Evolutionary conservation across 176 grass and related monocot species (phyloP), one percentile per base, ranked within the genome.

Genomic region (Carex myosuroides): DNA sequence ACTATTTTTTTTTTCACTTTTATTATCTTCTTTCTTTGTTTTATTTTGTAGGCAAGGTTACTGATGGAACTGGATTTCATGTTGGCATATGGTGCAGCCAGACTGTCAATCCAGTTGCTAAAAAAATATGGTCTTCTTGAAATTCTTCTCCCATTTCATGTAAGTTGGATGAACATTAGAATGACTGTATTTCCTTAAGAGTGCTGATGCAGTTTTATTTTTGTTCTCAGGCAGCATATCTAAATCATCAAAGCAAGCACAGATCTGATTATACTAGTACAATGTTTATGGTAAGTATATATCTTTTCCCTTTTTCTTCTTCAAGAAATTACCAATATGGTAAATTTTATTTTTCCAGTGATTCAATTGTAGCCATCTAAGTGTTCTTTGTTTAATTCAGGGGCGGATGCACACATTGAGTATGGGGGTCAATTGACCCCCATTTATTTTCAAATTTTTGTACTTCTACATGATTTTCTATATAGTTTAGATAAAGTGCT

Each of bases 221-320:
- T 30, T 79, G 48, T 90, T 55, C 88, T 88, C 84, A 98, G 95
- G 89, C 89, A 62, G 89, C 95, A 88, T 98, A 94, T 91, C 79
- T 98, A 79, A 82, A 86, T 76, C 77, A 92, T 85, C 92, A 91
- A 68, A 86, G 73, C 33, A 92, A 91, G 85, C 41, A 56, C 63
- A 85, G 66, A 67, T 73, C 82, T 84, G 79, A 65, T 79, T 80
- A 85, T 76, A 88, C 30, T 17, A 63, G 71, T 83, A 72, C 84
- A 74, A 93, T 98, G 95, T 90, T 98, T 46, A 91, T 98, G 95
- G 95, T 98, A 84, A 84, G 87, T 91, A 86, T 60, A 33, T 88
- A n/a, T 84, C 20, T 84, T 70, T 71, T 39, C 10, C 42, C 18
- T 22, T 57, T 71, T 26, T 70, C 20, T 84, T 54, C 41, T 42